A percentile compares a stretch with the other conserved stretches of the same genome.
These are phyloP conservation scores for Apiospora kogelbergensis DNA, from an alignment of 2,329 filamentous ascomycete species.

Conservation along the genomic window DNA sequence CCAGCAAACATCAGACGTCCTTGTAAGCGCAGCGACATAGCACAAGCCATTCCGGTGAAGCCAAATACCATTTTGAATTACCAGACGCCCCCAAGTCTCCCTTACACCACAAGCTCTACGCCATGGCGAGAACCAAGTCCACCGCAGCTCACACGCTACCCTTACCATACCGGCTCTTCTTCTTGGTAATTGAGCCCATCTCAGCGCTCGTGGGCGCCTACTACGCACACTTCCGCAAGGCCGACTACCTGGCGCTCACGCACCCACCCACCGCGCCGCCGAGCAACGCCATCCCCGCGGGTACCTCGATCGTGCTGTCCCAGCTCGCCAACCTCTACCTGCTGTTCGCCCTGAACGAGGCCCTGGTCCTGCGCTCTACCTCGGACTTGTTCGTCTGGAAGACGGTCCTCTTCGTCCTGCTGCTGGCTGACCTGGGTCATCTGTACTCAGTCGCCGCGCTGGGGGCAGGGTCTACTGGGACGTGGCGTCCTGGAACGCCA, in stretches of 20 bases:
- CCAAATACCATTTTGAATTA: not conserved
- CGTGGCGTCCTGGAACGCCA: slow-evolving; percentile 61
- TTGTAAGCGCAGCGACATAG: not conserved
- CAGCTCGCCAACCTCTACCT: slow-evolving; percentile 80
- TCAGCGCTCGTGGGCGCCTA: slow-evolving; percentile 54
- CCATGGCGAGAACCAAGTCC: slow-evolving; percentile 12
- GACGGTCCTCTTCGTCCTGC: slow-evolving; percentile 63
- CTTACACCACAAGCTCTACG: not conserved
- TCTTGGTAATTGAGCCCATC: slow-evolving; percentile 69
- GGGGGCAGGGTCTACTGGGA: slow-evolving; percentile 65
- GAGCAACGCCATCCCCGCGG: slow-evolving; percentile 47
- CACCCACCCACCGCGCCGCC: slow-evolving; percentile 51
- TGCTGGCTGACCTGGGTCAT: slow-evolving; percentile 77
- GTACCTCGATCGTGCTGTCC: slow-evolving; percentile 66
- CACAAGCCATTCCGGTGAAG: not conserved
- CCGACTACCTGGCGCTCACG: slow-evolving; percentile 64
- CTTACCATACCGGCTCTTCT: slow-evolving; percentile 67
- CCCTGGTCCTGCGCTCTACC: slow-evolving; percentile 70
- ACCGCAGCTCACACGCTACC: slow-evolving; percentile 48
- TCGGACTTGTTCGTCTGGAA: slow-evolving; percentile 69
- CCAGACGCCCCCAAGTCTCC: not conserved
- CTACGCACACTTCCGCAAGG: slow-evolving; percentile 49
- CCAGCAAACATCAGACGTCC: not conserved
- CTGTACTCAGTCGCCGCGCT: slow-evolving; percentile 63
- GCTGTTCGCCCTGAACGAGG: slow-evolving; percentile 75